Evolutionary conservation across 2,329 filamentous ascomycete genomes (phyloP), one percentile per base, ranked within the genome.

Genomic region (Aspergillus pseudoterreus): DNA sequence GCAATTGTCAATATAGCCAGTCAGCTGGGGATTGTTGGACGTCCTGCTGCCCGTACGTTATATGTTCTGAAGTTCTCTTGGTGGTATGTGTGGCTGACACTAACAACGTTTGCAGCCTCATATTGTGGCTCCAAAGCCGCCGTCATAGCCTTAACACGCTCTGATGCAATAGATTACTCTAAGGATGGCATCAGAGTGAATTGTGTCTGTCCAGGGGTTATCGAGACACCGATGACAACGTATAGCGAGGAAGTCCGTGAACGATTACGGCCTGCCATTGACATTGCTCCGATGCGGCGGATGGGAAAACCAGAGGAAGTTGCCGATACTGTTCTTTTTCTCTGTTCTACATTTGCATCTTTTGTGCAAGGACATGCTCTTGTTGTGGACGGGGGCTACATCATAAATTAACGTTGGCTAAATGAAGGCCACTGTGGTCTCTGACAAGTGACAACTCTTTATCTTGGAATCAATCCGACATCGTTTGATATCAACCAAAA

Each of bases 91-190:
- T 14, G 10, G 19, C 4, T 21, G 3, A 15, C 21, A 21, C 39
- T 42, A 24, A 42, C 47, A 8, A 17, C 11, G 3, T 22, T 4
- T 12, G 32, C 43, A 80, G 79, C 79, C 9, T 73, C 79, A 1
- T 84, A 83, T 54, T 82, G 78, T 49, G 78, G 76, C 0, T 82
- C 79, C 4, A 85, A 84, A 55, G 76, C 80, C 12, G 82, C 81
- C 0, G 75, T 84, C 2, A 78, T 84, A 45, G 79, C 77, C 19
- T 75, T 84, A 75, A 84, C 82, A 0, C 70, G 76, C 5, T 71
- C 78, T 0, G 81, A 82, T 56, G 80, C 79, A 1, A 81, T 82
- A 17, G 78, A 84, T 56, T 82, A 83, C 58, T 78, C 80, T 0
- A 54, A 57, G 22, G 56, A 70, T 27, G 60, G 59, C 0, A 66